These are phyloP conservation scores for Plectranthus barbatus DNA, from an alignment of 257 asterid species.

Conservation along the genomic window DNA sequence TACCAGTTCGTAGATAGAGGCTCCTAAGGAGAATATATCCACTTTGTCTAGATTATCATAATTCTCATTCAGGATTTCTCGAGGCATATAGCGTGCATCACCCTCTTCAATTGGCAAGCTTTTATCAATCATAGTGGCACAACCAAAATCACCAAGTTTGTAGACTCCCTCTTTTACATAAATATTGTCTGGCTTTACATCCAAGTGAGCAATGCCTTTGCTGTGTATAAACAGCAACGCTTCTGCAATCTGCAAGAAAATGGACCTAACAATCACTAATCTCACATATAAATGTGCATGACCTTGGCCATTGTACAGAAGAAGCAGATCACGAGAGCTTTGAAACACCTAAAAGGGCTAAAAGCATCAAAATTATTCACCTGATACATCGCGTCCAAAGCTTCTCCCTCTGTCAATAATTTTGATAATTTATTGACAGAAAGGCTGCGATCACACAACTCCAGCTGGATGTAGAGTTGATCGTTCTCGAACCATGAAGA, in stretches of 20 bases:
- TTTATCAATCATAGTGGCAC: slow-evolving; percentile 69
- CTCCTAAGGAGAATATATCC: slow-evolving; percentile 89
- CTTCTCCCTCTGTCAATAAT: slow-evolving; percentile 52
- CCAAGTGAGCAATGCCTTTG: slow-evolving; percentile 77
- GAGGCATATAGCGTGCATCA: slow-evolving; percentile 98
- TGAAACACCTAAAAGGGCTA: background rate
- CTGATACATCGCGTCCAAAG: slow-evolving; percentile 74
- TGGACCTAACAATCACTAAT: background rate
- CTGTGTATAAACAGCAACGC: slow-evolving; percentile 75
- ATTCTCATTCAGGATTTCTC: slow-evolving; percentile 80
- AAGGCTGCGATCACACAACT: slow-evolving; percentile 84
- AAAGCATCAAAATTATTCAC: slow-evolving; percentile 31
- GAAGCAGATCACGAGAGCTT: background rate
- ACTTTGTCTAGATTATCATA: slow-evolving; percentile 82
- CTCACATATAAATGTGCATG: background rate
- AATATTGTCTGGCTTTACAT: slow-evolving; percentile 88
- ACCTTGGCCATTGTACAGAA: too few species aligned
- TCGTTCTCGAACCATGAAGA: slow-evolving; percentile 89
- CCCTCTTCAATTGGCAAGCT: slow-evolving; percentile 95
- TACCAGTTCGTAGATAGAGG: slow-evolving; percentile 69
- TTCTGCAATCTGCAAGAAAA: slow-evolving; percentile 62
- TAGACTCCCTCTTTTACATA: slow-evolving; percentile 75
- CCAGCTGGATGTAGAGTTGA: slow-evolving; percentile 85
- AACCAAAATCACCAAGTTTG: slow-evolving; percentile 95
- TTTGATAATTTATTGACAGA: slow-evolving; percentile 34